Base-by-base conservation (phyloP, 2,329 filamentous ascomycete species). In the Zasmidium citrigriseum region DNA sequence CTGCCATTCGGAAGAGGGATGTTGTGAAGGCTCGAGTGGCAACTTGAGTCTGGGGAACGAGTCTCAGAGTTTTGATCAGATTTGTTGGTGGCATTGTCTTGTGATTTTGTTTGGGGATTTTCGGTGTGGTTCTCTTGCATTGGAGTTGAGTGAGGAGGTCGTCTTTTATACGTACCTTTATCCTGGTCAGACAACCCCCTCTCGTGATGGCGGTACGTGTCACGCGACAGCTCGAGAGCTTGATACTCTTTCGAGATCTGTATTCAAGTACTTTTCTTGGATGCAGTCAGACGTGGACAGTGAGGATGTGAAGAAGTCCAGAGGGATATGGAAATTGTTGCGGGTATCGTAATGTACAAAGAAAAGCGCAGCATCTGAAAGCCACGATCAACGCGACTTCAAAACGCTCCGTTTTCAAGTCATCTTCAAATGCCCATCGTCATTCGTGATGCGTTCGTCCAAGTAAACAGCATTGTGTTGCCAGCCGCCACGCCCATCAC, bases 361-460 rank as follows among this genome's bases (percentile, higher is more conserved):
- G 23, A 22, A 27, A 46, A 46, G 18, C n/a, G n/a, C n/a, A n/a
- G n/a, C n/a, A n/a, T n/a, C n/a, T 7, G 12, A 41, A n/a, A 41
- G 4, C 34, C 7, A 41, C n/a, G n/a, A n/a, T n/a, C n/a, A n/a
- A n/a, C n/a, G n/a, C n/a, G n/a, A n/a, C n/a, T n/a, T 38, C 50
- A 38, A 16, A 5, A 38, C 14, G 20, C 21, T 22, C 59, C 54
- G n/a, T n/a, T n/a, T n/a, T n/a, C n/a, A 68, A 45, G 73, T 57
- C 59, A 72, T 68, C 21, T 66, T 63, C 65, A 77, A 60, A 41
- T 70, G 63, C 3, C 75, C 75, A 55, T 77, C 64, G 18, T 72
- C 67, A 59, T 77, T 77, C 23, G 70, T 67, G 46, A 78, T 76
- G 46, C 70, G 65, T 63, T 77, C 75, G 64, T 77, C 71, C 62